phyloP scores from a whole-genome alignment of 2,329 filamentous ascomycete species.

The Hypoxylon sp. region DNA sequence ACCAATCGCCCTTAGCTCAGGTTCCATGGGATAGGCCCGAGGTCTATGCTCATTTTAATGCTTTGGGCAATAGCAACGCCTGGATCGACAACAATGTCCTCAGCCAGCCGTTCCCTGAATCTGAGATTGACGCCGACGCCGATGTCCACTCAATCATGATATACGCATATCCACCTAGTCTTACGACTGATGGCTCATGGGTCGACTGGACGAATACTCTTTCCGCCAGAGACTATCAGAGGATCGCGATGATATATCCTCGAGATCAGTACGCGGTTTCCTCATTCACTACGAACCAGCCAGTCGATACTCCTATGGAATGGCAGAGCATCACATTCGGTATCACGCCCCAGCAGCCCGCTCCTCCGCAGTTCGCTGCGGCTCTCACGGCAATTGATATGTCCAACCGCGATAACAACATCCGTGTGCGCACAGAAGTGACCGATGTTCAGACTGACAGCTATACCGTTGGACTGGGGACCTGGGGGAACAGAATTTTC shows the following conservation, averaged over 20 bases:
- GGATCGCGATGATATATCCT: neutral
- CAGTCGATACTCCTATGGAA: neutral
- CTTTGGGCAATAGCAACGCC: neutral
- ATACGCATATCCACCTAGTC: neutral
- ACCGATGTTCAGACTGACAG: too few species aligned
- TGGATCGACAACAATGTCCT: neutral
- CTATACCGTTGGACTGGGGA: too few species aligned
- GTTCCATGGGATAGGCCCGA: constrained; percentile 2
- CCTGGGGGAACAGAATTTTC: too few species aligned
- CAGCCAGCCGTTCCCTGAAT: neutral
- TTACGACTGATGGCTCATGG: neutral
- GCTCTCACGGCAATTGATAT: too few species aligned
- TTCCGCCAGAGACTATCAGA: neutral
- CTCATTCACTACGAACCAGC: neutral
- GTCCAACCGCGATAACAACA: too few species aligned
- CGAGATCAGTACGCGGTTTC: neutral
- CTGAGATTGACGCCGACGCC: neutral
- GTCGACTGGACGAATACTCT: neutral
- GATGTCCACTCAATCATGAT: neutral
- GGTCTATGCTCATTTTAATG: neutral
- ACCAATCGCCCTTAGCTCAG: neutral
- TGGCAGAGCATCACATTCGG: too few species aligned
- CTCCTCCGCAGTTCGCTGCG: too few species aligned
- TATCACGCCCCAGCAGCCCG: too few species aligned
- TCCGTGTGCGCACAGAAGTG: too few species aligned